Base-by-base conservation (phyloP, 1,139 yeast genomes). In the Taphrina pruni region DNA sequence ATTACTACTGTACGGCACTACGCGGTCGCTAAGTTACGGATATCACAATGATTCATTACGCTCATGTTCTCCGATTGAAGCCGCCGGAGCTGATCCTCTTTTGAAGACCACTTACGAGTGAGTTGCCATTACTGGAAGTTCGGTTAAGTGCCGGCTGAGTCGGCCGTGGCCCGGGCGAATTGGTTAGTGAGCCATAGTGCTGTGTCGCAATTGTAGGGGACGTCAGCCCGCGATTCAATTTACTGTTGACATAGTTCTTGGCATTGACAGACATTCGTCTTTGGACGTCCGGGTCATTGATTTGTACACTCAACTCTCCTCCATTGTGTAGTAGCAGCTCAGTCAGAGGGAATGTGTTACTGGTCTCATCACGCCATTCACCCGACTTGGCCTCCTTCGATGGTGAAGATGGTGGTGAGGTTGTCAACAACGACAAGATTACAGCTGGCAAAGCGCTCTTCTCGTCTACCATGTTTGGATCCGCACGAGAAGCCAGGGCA, bases 251-350 rank as follows among this genome's bases (percentile, higher is more conserved):
- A 46, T 64, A 64, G 36, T 35, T 26, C 48, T 38, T 43, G 3
- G 67, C 67, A 17, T 64, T 56, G n/a, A 35, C 21, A 11, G 67
- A 64, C 55, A 64, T n/a, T 6, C 54, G 52, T 20, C 39, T 17
- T 50, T 43, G 52, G 14, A 54, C 61, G 6, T 46, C 46, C 21
- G 60, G 66, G 21, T 68, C 55, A 48, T 55, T n/a, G 39, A 58
- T 36, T n/a, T 35, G 55, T 2, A 20, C 45, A 14, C 82, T 80
- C 32, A 78, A 70, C 6, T 75, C 72, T 0, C 82, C 83, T 14
- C 96, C 95, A 76, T 90, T 89, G 72, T 89, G 81, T 2, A 88
- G 74, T 14, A 93, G 79, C 50, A 90, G 80, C 75, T 92, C 97
- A 0, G 96, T 86, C 32, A 89, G 79, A n/a, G 88, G 87, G 78